Evolutionary conservation across 164 flowering plant genomes (phyloP).

Genomic region (Cinnamomum chago): DNA sequence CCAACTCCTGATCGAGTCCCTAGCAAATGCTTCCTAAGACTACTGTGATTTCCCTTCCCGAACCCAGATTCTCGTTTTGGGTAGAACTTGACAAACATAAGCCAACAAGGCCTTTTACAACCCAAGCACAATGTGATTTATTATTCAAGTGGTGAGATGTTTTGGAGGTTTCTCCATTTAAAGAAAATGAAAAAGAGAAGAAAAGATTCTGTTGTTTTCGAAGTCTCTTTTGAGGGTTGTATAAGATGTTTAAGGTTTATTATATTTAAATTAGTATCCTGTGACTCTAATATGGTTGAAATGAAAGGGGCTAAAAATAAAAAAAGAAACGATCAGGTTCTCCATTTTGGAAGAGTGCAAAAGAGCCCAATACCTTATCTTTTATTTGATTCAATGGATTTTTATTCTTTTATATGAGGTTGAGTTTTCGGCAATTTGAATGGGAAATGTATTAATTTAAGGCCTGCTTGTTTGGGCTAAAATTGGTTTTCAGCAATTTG

Average conservation of each 20-base stretch:
- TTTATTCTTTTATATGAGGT: too few relatives aligned
- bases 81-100: neutral
- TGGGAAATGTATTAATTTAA: too few relatives aligned
- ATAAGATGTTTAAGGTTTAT: too few relatives aligned
- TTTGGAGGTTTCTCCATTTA: neutral
- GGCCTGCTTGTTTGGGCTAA: too few relatives aligned
- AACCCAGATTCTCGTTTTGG: neutral
- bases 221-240: neutral
- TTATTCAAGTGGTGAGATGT: neutral
- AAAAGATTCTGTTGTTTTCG: neutral
- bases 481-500: too few relatives aligned
- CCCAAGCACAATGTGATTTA: neutral
- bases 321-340: too few relatives aligned
- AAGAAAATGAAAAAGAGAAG: too few relatives aligned
- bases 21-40: conserved; percentile 49
- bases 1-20: conserved; percentile 72
- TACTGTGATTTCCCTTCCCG: neutral
- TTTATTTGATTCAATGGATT: neutral
- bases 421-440: too few relatives aligned
- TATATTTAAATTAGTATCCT: too few relatives aligned
- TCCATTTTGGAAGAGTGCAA: neutral
- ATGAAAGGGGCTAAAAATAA: neutral
- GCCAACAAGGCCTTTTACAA: neutral
- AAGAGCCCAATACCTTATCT: neutral
- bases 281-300: neutral